Base-by-base conservation (phyloP, 2,329 filamentous ascomycete species). In the Phyllosticta paracitricarpa region DNA sequence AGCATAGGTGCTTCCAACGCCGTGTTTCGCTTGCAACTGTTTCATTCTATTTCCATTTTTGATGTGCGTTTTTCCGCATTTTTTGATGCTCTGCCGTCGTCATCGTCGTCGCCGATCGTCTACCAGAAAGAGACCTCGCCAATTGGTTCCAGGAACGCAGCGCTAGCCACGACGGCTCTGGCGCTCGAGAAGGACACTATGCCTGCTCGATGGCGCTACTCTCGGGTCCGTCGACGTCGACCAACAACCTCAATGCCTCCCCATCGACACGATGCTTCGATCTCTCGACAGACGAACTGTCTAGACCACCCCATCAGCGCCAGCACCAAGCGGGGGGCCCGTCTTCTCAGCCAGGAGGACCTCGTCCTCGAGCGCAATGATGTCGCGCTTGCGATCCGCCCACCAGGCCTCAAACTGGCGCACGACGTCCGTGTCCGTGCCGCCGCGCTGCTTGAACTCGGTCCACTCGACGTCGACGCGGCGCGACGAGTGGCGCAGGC, bases 401-500 rank as follows among this genome's bases (percentile, higher is more conserved):
- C 59, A 61, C 59, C 59, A 61, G 19, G 54, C 22, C 51, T 61
- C 59, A 25, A 61, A 61, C 59, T 61, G 53, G 48, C 55, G 54
- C 54, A 57, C 54, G 55, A 40, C 30, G 51, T 51, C 59, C 51
- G 58, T 25, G 14, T n/a, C 40, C 4, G 17, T 6, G 14, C 6
- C 3, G 40, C 33, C 4, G 33, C 40, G 40, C 54, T 56, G 55
- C 52, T 58, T 62, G 52, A 56, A 62, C 55, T 73, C 70, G 52
- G 64, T 63, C 70, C 68, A 75, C 62, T 71, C 71, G 2, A 63
- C 66, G 54, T 73, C 71, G 22, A 76, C 69, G 55, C 71, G 68
- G 65, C 68, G 70, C 24, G 66, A 65, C 51, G 68, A 63, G 62
- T 79, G 78, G 35, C 75, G 74, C 61, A 80, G 73, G 58, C 77